Evolutionary conservation across 257 asterid species (phyloP).

Genomic region (Verbascum thapsus): DNA sequence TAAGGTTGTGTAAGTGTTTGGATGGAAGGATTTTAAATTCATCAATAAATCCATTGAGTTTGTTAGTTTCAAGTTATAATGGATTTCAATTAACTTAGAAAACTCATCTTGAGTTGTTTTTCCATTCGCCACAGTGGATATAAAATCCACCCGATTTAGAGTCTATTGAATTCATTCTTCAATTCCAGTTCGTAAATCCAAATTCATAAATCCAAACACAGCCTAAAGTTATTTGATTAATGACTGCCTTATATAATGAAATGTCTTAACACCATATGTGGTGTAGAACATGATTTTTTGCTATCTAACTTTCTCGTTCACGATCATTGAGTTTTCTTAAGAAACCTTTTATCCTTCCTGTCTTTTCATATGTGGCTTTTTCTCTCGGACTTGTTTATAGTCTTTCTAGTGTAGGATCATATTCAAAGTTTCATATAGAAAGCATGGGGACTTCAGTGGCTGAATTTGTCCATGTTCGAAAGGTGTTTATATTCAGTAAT

Average conservation of each 20-base stretch:
- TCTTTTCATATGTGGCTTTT: conserved; percentile 3
- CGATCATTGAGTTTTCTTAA: no score
- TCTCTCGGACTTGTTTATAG: background rate
- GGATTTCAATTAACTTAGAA: no score
- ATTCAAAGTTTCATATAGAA: background rate
- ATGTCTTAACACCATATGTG: background rate
- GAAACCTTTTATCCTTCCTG: background rate
- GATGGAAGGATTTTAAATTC: no score
- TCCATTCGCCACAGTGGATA: no score
- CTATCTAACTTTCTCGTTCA: background rate
- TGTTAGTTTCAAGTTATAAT: no score
- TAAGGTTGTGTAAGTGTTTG: no score
- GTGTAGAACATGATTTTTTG: background rate
- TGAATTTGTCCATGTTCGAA: conserved; percentile 5
- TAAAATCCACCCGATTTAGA: no score
- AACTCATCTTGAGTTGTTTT: no score
- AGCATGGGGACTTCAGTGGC: conserved; percentile 13
- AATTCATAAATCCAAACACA: no score
- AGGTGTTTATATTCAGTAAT: background rate
- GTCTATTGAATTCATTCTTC: no score
- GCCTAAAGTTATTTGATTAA: background rate
- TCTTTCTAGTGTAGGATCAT: background rate
- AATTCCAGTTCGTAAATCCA: no score
- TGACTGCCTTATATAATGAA: conserved; percentile 2
- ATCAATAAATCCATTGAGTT: no score